phyloP scores from a whole-genome alignment of 148 eudicot genomes.

The Rhododendron griersonianum region DNA sequence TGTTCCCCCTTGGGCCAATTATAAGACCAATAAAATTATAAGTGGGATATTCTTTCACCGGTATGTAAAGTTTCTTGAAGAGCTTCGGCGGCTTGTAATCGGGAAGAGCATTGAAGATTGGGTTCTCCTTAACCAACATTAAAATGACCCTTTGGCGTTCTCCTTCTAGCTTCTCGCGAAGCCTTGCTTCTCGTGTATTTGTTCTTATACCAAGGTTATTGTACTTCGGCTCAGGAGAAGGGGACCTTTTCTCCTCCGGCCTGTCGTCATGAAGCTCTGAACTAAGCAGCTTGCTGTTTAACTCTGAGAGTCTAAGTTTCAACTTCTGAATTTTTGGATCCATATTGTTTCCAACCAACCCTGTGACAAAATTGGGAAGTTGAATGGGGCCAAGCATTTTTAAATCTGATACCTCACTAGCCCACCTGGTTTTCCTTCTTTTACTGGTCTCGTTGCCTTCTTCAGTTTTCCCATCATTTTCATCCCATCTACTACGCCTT shows the following conservation, averaged over 20 bases:
- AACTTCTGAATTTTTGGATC: slow-evolving; percentile 20
- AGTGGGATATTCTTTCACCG: slow-evolving; percentile 28
- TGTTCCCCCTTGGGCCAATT: slow-evolving; percentile 43
- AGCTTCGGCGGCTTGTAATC: slow-evolving; percentile 15
- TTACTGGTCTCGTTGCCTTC: slow-evolving; percentile 1
- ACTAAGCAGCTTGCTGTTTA: slow-evolving; percentile 21
- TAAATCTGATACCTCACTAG: not conserved
- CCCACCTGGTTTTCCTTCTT: slow-evolving; percentile 30
- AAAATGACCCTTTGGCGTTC: slow-evolving; percentile 20
- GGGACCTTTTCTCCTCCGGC: slow-evolving; percentile 24
- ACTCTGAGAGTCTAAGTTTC: slow-evolving; percentile 14
- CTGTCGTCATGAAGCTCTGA: slow-evolving; percentile 15
- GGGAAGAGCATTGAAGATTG: slow-evolving; percentile 19
- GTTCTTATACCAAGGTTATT: slow-evolving; percentile 20
- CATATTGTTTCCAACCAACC: slow-evolving; percentile 3
- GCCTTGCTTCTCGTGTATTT: slow-evolving; percentile 13
- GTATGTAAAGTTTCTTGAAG: slow-evolving; percentile 28
- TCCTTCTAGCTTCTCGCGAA: slow-evolving; percentile 6
- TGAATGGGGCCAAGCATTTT: slow-evolving; percentile 11
- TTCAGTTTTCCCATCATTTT: slow-evolving; percentile 14
- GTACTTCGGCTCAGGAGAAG: slow-evolving; percentile 24
- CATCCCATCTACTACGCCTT: slow-evolving; percentile 21
- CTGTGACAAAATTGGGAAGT: slow-evolving; percentile 7
- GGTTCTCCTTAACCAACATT: slow-evolving; percentile 16
- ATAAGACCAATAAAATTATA: slow-evolving; percentile 40